Evolutionary conservation across 257 asterid species (phyloP), one percentile per base, ranked within the genome.

Genomic region (Solanum pinnatisectum): DNA sequence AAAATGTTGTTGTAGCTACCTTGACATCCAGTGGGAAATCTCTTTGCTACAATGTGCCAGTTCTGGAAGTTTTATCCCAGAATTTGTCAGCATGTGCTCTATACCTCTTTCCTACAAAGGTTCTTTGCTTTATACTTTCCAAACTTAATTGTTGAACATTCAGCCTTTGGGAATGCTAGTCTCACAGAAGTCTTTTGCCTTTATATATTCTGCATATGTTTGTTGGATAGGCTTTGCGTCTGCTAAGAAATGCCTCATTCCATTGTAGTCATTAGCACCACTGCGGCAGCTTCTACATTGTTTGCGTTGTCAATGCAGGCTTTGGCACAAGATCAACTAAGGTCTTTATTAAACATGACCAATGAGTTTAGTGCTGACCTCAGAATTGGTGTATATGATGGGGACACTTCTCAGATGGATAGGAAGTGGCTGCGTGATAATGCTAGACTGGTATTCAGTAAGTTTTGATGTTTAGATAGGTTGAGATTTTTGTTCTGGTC

Each of bases 11-110:
- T 63, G 98, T 97, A 90, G 98, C 98, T 86, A 97, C 98, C 90
- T 93, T 95, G 98, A 97, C 99, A 86, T 96, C 99, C 87, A 97
- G 99, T 89, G 99, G 99, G 92, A 97, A 97, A 92, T 97, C 99
- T 86, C 99, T 97, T 89, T 97, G 99, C 92, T 97, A 96, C 92
- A 96, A 96, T 90, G 91, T 97, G 86, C 99, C 99, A 59, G 98
- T 97, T 92, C 79, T 97, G 93, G 98, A 97, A 95, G 92, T 87
- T 46, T 89, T 97, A 87, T 93, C 90, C 37, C 94, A 89, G 15
- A 90, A 94, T 90, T 93, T 93, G 63, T 91, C 88, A 89, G 98
- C 96, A 73, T 97, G 98, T 91, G 98, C 99, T 36, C 89, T 97
- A 27, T 97, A 96, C 92, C 95, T 97, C 86, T 97, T 97, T 90